Percentiles rank a stretch among this genome's conserved stretches.
These are phyloP conservation scores for Juglanconis sp. DNA, from an alignment of 2,329 filamentous ascomycete genomes.

Conservation along the genomic window DNA sequence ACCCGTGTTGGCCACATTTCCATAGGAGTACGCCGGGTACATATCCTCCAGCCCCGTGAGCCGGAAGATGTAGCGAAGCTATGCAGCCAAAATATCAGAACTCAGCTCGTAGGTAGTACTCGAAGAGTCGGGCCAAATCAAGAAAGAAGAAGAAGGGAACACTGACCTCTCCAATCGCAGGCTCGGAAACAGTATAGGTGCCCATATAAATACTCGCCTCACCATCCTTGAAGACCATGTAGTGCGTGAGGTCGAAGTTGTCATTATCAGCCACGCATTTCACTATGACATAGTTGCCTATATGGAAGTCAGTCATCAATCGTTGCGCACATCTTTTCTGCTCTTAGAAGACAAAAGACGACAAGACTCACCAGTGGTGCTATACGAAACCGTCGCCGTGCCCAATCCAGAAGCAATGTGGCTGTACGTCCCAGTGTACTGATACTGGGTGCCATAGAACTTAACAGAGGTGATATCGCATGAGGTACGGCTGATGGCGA, in stretches of 20 bases:
- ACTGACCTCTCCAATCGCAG: conserved; percentile 38
- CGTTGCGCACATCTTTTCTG: neutral
- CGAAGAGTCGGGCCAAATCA: neutral
- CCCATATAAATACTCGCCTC: conserved; percentile 48
- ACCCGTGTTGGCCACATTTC: conserved; percentile 44
- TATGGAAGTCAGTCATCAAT: conserved; percentile 14
- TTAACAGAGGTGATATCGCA: conserved; percentile 54
- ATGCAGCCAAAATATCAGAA: neutral
- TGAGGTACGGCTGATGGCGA: conserved; percentile 9
- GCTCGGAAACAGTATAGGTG: conserved; percentile 48
- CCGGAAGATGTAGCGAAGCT: conserved; percentile 47
- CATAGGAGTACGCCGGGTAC: conserved; percentile 32
- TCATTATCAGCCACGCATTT: conserved; percentile 48
- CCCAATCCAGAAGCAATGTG: conserved; percentile 54
- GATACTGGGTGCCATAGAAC: conserved; percentile 47
- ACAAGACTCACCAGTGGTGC: neutral
- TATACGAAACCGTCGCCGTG: conserved; percentile 43
- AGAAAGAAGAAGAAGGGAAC: neutral
- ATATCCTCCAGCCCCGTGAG: conserved; percentile 33
- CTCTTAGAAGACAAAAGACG: too few relatives aligned
- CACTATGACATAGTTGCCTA: conserved; percentile 49
- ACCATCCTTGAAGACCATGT: conserved; percentile 48
- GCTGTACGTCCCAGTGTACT: conserved; percentile 43
- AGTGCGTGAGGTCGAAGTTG: conserved; percentile 45
- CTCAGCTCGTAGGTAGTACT: too few relatives aligned